These are phyloP conservation scores for Alternaria dauci DNA, from an alignment of 2,329 filamentous ascomycete genomes.

Conservation along the genomic window DNA sequence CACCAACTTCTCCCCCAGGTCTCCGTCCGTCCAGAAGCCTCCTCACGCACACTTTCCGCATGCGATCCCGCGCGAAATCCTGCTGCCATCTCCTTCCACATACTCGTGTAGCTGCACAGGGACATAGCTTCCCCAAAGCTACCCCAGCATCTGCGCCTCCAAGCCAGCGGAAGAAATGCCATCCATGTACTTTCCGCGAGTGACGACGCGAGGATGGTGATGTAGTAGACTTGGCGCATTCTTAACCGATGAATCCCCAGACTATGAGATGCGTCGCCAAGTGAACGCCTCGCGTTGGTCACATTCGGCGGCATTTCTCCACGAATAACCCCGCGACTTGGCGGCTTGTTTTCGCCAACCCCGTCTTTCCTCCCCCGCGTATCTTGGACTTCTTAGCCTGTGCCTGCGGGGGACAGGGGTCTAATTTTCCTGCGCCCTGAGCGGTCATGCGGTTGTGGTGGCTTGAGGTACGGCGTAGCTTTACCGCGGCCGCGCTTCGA, in stretches of 20 bases:
- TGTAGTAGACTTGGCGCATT: conserved; percentile 17
- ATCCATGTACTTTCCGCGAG: conserved; percentile 26
- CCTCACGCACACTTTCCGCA: background rate
- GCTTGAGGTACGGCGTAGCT: background rate
- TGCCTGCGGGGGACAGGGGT: conserved; percentile 6
- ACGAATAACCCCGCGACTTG: conserved; percentile 23
- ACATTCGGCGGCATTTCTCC: conserved; percentile 18
- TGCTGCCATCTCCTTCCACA: conserved; percentile 2
- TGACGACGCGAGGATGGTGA: conserved; percentile 11
- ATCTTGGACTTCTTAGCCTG: background rate
- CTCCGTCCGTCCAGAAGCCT: background rate
- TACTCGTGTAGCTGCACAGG: conserved; percentile 1
- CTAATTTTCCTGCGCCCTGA: conserved; percentile 3
- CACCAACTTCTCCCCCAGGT: background rate
- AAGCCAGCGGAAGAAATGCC: conserved; percentile 12
- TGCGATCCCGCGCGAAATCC: background rate
- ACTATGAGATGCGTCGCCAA: conserved; percentile 16
- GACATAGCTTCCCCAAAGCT: conserved; percentile 10
- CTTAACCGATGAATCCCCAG: conserved; percentile 9
- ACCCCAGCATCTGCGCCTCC: conserved; percentile 2
- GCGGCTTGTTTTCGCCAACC: conserved; percentile 3
- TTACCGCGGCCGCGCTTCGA: background rate
- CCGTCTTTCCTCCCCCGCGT: conserved; percentile 6
- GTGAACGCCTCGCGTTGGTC: conserved; percentile 13
- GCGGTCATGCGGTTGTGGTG: background rate